Base-by-base conservation (phyloP, 176 grass and related monocot genomes). In the Ananas comosus region DNA sequence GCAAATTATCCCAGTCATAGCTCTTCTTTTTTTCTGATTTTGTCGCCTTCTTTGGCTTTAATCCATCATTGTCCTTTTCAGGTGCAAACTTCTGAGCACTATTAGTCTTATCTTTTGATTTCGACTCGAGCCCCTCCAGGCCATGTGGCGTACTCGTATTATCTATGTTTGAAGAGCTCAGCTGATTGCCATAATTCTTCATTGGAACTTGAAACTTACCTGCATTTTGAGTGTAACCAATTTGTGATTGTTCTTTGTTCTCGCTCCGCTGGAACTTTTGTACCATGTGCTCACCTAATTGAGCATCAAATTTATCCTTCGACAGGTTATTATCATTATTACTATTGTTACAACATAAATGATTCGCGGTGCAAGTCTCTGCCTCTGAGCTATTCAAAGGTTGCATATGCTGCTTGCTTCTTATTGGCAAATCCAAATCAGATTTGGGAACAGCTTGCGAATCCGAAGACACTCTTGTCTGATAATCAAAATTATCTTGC, bases 1-100 rank as follows among this genome's bases (percentile, higher is more conserved):
- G 82, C 81, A 96, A 78, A 82, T 73, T 87, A 53, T 96, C 91
- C 91, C 91, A 96, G 74, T 87, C 81, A 87, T 80, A 48, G 4
- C 24, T 74, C 86, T 87, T 67, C 64, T 85, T 75, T 70, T 73
- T 61, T 76, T 82, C 48, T 48, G 69, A 78, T 18, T 66, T 65
- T 23, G 73, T 78, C 64, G 57, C 51, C 71, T 73, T 85, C 51
- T 81, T 91, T 65, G 57, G 67, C 70, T 88, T 96, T 48, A 65
- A 27, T 74, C 68, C 74, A 63, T 83, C 79, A 50, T 63, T 68
- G 63, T 51, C 58, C 76, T 49, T 80, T 54, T 48, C 61, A 66
- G 21, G 21, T 21, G 51, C 17, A 50, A 54, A 66, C 2, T 65
- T 80, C 59, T 77, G 69, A 63, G 33, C 70, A 80, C 70, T 71